Evolutionary conservation across 2,329 filamentous ascomycete genomes (phyloP).

Genomic region (Colletotrichum lindemuthianum): DNA sequence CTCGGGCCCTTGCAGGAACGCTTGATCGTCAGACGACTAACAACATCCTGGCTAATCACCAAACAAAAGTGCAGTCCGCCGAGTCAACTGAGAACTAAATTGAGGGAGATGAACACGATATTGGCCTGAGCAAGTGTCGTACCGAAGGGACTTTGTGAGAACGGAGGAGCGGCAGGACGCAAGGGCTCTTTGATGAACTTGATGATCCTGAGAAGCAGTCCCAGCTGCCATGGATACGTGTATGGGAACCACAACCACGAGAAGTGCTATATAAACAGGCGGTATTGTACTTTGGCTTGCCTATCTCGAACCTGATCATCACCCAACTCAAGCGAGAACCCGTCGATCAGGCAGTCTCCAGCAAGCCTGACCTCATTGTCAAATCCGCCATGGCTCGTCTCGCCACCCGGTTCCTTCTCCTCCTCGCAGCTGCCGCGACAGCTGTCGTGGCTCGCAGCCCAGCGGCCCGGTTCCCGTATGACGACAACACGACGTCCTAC

Average conservation of each 20-base stretch:
- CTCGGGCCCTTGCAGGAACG: not conserved
- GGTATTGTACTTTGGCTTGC: not conserved
- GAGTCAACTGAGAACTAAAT: not conserved
- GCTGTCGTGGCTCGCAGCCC: conserved; percentile 26
- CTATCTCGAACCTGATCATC: not conserved
- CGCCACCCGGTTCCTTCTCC: not conserved
- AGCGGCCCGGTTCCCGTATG: not conserved
- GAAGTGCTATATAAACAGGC: not conserved
- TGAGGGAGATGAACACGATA: not conserved
- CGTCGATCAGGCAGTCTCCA: not conserved
- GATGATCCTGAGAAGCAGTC: not conserved
- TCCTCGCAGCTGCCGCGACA: not conserved
- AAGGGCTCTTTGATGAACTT: not conserved
- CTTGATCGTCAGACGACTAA: not conserved
- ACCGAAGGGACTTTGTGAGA: not conserved
- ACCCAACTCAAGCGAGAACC: not conserved
- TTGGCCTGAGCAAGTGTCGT: not conserved
- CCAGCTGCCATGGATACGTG: not conserved
- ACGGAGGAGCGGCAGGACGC: not conserved
- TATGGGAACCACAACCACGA: not conserved
- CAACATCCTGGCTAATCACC: not conserved
- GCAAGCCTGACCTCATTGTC: not conserved
- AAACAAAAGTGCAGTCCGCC: not conserved
- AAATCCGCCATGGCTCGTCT: conserved; percentile 1
- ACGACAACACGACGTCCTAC: conserved; percentile 4